Percentiles rank a stretch among this genome's conserved stretches.
These are phyloP conservation scores for Fusarium staphyleae DNA, from an alignment of 2,329 filamentous ascomycete species.

Conservation along the genomic window DNA sequence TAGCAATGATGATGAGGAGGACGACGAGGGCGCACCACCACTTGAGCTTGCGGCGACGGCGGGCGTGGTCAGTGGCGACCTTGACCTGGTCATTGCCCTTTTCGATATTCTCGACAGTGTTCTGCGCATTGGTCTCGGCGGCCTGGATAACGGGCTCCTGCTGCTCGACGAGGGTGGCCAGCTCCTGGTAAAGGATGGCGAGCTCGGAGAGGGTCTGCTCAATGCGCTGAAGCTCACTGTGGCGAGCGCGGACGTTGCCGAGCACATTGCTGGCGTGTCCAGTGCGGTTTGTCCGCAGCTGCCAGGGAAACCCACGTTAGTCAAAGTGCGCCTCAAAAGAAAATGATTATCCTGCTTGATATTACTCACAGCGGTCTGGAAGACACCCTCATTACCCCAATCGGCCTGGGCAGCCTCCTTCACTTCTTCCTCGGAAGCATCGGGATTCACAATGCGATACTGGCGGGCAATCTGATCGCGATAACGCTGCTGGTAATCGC, in stretches of 20 bases:
- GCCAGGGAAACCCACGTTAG: conserved; percentile 25
- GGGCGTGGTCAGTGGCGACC: conserved; percentile 71
- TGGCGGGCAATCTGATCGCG: conserved; percentile 81
- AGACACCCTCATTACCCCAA: conserved; percentile 81
- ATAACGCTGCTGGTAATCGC: conserved; percentile 73
- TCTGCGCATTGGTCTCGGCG: conserved; percentile 69
- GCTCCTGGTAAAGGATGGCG: conserved; percentile 73
- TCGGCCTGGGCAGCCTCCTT: conserved; percentile 72
- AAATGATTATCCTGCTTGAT: background rate
- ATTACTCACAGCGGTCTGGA: conserved; percentile 76
- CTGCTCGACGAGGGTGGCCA: conserved; percentile 75
- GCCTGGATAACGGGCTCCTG: conserved; percentile 71
- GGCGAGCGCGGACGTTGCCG: conserved; percentile 79
- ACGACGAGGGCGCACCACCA: conserved; percentile 77
- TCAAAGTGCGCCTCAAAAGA: background rate
- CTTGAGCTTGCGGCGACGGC: conserved; percentile 76
- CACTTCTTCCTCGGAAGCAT: conserved; percentile 77
- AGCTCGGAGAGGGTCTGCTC: conserved; percentile 78
- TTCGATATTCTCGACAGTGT: conserved; percentile 71
- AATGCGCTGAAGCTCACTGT: conserved; percentile 83
- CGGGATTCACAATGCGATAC: conserved; percentile 82
- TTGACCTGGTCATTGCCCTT: conserved; percentile 74
- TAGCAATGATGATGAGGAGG: conserved; percentile 63
- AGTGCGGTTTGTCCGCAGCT: conserved; percentile 78
- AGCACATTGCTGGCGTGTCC: conserved; percentile 77